These are phyloP conservation scores for Amauroascus verrucosus DNA, from an alignment of 2,329 filamentous ascomycete genomes.

Conservation along the genomic window DNA sequence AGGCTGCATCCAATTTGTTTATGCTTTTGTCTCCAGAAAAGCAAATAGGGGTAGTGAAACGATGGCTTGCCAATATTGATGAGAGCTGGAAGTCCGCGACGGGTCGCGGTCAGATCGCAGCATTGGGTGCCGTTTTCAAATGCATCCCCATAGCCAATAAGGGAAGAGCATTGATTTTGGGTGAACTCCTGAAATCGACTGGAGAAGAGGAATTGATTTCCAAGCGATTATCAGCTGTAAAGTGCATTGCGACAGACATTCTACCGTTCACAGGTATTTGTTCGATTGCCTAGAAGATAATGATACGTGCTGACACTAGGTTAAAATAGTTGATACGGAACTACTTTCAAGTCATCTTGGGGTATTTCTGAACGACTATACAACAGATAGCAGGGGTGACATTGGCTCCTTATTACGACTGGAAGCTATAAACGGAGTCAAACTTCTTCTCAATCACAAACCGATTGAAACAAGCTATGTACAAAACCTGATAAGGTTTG, in stretches of 20 bases:
- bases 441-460: conserved; percentile 27
- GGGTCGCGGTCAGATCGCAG: conserved; percentile 36
- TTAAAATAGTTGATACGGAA: conserved; percentile 24
- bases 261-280: conserved; percentile 29
- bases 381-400: conserved; percentile 77
- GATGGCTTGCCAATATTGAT: conserved; percentile 33
- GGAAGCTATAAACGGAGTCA: conserved; percentile 62
- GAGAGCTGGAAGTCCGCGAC: conserved; percentile 30
- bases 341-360: conserved; percentile 25
- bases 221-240: conserved; percentile 34
- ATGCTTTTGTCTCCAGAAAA: conserved; percentile 26
- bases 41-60: conserved; percentile 28
- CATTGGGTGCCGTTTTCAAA: conserved; percentile 33
- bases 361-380: conserved; percentile 68
- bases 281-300: background rate
- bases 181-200: conserved; percentile 28
- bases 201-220: conserved; percentile 32
- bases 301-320: background rate
- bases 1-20: conserved; percentile 33
- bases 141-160: conserved; percentile 21
- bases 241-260: conserved; percentile 29
- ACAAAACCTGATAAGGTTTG: conserved; percentile 23
- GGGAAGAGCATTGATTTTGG: conserved; percentile 24
- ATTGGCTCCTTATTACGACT: conserved; percentile 77
- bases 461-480: too few species aligned